Conservation (phyloP, 2,329 filamentous ascomycete genomes). For the Ophiocordyceps sinensis region DNA sequence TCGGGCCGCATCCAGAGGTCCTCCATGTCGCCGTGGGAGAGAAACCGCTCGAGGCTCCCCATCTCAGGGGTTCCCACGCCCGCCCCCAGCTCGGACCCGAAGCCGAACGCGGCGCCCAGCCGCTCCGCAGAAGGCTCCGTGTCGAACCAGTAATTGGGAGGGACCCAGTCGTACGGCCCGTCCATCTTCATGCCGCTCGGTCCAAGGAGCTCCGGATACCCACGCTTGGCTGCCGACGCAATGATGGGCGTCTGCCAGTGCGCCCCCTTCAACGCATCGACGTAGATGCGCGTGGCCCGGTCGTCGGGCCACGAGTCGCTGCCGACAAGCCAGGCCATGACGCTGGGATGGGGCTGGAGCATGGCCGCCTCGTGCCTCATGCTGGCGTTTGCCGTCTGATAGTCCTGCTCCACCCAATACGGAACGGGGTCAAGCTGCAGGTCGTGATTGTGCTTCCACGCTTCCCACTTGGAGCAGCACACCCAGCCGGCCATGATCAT, state of each 20-base stretch:
- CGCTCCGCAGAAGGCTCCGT: constrained; percentile 19
- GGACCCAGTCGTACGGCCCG: constrained; percentile 52
- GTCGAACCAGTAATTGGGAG: constrained; percentile 50
- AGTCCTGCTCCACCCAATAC: constrained; percentile 38
- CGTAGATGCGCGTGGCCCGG: constrained; percentile 36
- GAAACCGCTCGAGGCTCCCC: constrained; percentile 36
- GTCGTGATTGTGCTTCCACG: constrained; percentile 45
- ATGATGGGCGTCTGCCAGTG: constrained; percentile 45
- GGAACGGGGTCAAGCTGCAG: constrained; percentile 19
- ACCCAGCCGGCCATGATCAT: constrained; percentile 52
- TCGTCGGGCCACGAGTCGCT: constrained; percentile 52
- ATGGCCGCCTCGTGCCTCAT: constrained; percentile 46
- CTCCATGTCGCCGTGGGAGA: constrained; percentile 33
- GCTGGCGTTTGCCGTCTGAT: constrained; percentile 34
- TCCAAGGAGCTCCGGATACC: constrained; percentile 34
- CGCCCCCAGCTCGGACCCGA: constrained; percentile 46
- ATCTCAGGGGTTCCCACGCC: constrained; percentile 49
- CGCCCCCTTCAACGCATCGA: constrained; percentile 30
- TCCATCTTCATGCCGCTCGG: constrained; percentile 51
- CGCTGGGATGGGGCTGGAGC: constrained; percentile 44
- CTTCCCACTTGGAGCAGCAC: constrained; percentile 56
- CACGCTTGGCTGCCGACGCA: constrained; percentile 39
- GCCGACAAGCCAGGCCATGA: constrained; percentile 43
- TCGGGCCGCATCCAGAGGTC: constrained; percentile 41
- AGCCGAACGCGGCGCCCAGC: constrained; percentile 45